Base-by-base conservation (phyloP, 1,284 basidiomycete species). In the Ganoderma boninense region DNA sequence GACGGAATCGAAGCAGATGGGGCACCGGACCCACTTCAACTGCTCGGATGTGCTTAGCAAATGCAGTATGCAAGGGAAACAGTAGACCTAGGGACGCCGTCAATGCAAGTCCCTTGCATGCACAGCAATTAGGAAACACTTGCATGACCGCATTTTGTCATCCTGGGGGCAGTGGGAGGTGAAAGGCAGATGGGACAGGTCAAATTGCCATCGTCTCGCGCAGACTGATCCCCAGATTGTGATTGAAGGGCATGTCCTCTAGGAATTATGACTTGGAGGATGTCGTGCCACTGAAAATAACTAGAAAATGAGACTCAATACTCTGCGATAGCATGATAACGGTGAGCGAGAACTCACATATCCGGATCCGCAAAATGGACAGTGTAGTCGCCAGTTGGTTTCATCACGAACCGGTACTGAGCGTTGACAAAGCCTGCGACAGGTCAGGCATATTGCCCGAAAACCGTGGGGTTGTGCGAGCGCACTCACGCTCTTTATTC, bases 111-210 rank as follows among this genome's bases (percentile, higher is more conserved):
- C 64, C 65, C 49, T 70, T 54, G 49, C 32, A 46, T 38, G 40
- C 0, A 29, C 40, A 49, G 20, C 10, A 7, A 23, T 32, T 23
- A 20, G 38, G 18, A 16, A 64, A n/a, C 46, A 71, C 95, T 82
- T 78, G 97, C 96, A 87, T 98, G 97, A 69, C 97, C 97, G 76
- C 97, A 98, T 84, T 95, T 96, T 62, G 97, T 98, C 95, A 99
- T 99, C 62, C 98, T 87, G 20, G 97, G 95, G 23, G 96, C 96
- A 56, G 92, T 91, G 6, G 97, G 97, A 64, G 95, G 87, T 59
- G 94, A 94, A 59, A 99, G 87, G 83, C 97, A 99, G 74, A 99
- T 99, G 3, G 97, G 98, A 81, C 97, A 99, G 16, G 90, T 92
- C 18, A 90, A 92, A 61, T 89, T 85, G 54, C 90, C 90, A 75